These are phyloP conservation scores for Peronospora destructor DNA, from an alignment of 352 stramenopile genomes.

Conservation along the genomic window DNA sequence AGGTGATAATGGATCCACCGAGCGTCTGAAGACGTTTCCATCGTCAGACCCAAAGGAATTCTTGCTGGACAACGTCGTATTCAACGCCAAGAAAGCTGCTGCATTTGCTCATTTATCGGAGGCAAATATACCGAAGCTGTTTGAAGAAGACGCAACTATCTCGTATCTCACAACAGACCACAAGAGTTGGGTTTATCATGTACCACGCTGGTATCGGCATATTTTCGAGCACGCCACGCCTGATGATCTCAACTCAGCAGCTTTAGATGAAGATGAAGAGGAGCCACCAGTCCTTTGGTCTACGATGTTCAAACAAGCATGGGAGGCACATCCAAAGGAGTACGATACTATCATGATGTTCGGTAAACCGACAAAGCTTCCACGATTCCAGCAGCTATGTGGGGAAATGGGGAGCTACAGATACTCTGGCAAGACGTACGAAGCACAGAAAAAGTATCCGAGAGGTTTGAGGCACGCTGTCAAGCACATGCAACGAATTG, in stretches of 20 bases:
- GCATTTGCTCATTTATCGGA: conserved; percentile 12
- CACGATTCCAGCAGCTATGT: conserved; percentile 66
- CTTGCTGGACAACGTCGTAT: conserved; percentile 16
- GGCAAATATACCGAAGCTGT: conserved; percentile 15
- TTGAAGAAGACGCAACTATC: conserved; percentile 24
- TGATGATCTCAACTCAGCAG: conserved; percentile 9
- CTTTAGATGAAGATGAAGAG: neutral
- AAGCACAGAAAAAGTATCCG: conserved; percentile 37
- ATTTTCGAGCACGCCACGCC: conserved; percentile 26
- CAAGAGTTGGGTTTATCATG: conserved; percentile 55
- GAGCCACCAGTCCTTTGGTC: conserved; percentile 8
- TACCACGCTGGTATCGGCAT: conserved; percentile 45
- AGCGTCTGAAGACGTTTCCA: conserved; percentile 12
- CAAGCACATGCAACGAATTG: conserved; percentile 37
- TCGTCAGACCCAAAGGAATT: conserved; percentile 16
- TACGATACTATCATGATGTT: conserved; percentile 68
- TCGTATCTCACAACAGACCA: conserved; percentile 30
- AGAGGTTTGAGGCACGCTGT: conserved; percentile 33
- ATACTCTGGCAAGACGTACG: conserved; percentile 57
- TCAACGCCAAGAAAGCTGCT: conserved; percentile 19
- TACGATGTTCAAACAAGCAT: conserved; percentile 37
- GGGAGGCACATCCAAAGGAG: conserved; percentile 51
- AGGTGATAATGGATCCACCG: conserved; percentile 1
- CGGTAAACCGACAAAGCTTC: conserved; percentile 48
- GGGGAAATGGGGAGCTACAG: conserved; percentile 38